Base-by-base conservation (phyloP, 257 asterid genomes). In the Gentiana straminea region DNA sequence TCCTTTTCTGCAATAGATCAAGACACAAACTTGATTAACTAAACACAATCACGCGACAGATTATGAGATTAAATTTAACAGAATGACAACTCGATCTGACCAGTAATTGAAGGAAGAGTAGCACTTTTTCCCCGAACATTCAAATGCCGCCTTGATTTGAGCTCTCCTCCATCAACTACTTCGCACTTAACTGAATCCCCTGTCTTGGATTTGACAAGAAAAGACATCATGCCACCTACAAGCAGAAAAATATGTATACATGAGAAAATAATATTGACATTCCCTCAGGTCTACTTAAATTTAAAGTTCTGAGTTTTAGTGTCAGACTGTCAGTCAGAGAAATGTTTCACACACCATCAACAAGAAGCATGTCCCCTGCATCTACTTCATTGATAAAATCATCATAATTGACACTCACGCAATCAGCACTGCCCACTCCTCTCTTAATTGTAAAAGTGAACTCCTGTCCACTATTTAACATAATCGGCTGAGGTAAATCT, bases 71-170 rank as follows among this genome's bases (percentile, higher is more conserved):
- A 64, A n/a, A 55, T 32, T 12, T 51, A 13, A 48, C 44, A 43
- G 49, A 36, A 6, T n/a, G 50, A 39, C 55, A 56, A 69, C 24
- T 57, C 38, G 65, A 52, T 57, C 83, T 74, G 59, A 90, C 97
- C 97, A 61, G 96, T 90, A 60, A 90, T 90, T 55, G 96, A 86
- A 56, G 96, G 94, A 62, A 90, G 94, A 55, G 96, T 90, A 7
- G 97, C 97, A 50, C 97, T 90, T 81, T 90, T 90, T 35, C 97
- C 97, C 52, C 94, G 80, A 62, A 90, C 97, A 77, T 90, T 90
- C 58, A 90, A 83, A 82, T 90, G 97, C 33, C 96, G 76, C 56
- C 97, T 85, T 52, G 97, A 90, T 83, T 90, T 86, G 55, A 90
- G 94, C 74, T 90, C 97, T 58, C 97, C 97, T 43, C 97, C 97